Evolutionary conservation across 345 rosid species (phyloP).

Genomic region (Corchorus olitorius): DNA sequence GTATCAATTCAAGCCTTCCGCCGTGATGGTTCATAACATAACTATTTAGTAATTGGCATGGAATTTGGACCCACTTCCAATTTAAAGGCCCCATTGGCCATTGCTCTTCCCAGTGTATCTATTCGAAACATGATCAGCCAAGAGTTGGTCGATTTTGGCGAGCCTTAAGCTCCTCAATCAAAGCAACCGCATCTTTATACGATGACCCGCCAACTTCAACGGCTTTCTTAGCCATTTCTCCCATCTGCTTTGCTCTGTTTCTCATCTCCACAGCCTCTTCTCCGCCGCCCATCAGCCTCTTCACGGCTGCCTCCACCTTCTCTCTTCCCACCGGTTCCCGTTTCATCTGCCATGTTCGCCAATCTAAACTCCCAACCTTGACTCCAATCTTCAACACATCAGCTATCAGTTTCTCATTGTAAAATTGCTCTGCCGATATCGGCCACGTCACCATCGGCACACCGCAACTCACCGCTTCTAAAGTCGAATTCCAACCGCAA

Average conservation of each 20-base stretch:
- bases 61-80: neutral
- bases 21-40: neutral
- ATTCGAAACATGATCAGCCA: neutral
- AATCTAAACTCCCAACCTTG: constrained; percentile 38
- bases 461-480: constrained; percentile 42
- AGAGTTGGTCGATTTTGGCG: neutral
- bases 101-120: neutral
- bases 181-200: constrained; percentile 27
- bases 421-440: constrained; percentile 44
- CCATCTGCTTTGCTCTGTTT: constrained; percentile 30
- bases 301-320: constrained; percentile 38
- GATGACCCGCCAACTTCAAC: constrained; percentile 54
- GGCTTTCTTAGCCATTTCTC: constrained; percentile 45
- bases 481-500: constrained; percentile 56
- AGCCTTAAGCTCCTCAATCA: constrained; percentile 31
- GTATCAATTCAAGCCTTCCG: too few relatives aligned
- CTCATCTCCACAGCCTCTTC: constrained; percentile 42
- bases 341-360: constrained; percentile 33
- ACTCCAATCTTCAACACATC: constrained; percentile 45
- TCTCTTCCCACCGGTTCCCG: constrained; percentile 37
- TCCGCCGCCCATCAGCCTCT: constrained; percentile 33
- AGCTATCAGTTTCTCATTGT: constrained; percentile 43
- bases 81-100: neutral
- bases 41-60: neutral
- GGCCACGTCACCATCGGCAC: constrained; percentile 53